These are phyloP conservation scores for Skeletonema grethae DNA, from an alignment of 108 stramenopile species.

Conservation along the genomic window DNA sequence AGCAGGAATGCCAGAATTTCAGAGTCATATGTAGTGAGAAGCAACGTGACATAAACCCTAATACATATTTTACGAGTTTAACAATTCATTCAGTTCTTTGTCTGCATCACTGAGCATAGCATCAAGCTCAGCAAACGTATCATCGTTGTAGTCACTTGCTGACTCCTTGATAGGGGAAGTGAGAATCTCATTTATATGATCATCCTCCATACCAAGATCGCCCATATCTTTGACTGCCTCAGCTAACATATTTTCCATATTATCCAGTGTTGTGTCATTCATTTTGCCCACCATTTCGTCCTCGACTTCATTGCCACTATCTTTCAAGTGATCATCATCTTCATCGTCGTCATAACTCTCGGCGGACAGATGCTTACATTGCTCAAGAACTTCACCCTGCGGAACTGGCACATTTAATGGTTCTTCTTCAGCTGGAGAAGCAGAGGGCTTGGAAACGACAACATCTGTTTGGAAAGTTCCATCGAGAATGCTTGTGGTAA, in stretches of 20 bases:
- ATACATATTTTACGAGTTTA: slow-evolving; percentile 53
- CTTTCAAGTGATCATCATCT: background rate
- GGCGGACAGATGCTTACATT: slow-evolving; percentile 35
- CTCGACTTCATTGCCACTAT: slow-evolving; percentile 26
- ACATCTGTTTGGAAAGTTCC: slow-evolving; percentile 62
- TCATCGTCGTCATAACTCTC: slow-evolving; percentile 56
- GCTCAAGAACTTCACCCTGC: slow-evolving; percentile 73
- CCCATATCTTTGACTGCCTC: slow-evolving; percentile 76
- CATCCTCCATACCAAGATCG: slow-evolving; percentile 54
- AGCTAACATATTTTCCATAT: slow-evolving; percentile 67
- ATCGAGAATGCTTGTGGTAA: slow-evolving; percentile 83
- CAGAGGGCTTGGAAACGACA: background rate
- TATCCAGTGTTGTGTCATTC: slow-evolving; percentile 37
- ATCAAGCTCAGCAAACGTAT: slow-evolving; percentile 80
- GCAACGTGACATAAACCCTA: too few species aligned
- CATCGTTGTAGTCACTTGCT: slow-evolving; percentile 41
- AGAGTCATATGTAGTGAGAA: background rate
- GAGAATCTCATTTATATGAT: slow-evolving; percentile 41
- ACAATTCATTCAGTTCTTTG: slow-evolving; percentile 77
- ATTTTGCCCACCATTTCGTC: slow-evolving; percentile 45
- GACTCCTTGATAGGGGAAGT: slow-evolving; percentile 32
- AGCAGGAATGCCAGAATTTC: slow-evolving; percentile 15
- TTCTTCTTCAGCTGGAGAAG: slow-evolving; percentile 18
- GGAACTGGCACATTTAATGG: slow-evolving; percentile 41
- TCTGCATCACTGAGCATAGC: slow-evolving; percentile 86